Percentiles rank a stretch among this genome's conserved stretches.
These are phyloP conservation scores for Alnus rubra DNA, from an alignment of 306 rosid species.

Conservation along the genomic window DNA sequence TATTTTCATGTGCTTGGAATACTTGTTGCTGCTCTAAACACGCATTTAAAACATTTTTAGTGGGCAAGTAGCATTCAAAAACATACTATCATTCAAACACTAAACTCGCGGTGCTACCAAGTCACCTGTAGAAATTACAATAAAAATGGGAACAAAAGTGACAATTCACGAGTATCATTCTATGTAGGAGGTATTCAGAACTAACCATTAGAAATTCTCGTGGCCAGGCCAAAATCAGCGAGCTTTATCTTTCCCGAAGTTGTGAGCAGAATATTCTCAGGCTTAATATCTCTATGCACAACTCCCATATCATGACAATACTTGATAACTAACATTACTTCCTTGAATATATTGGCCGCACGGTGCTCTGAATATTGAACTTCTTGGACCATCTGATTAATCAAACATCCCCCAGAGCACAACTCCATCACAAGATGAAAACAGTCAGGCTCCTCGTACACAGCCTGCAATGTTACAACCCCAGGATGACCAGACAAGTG, in stretches of 20 bases:
- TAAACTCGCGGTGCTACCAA: background rate
- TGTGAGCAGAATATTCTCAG: constrained; percentile 92
- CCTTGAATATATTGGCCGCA: constrained; percentile 82
- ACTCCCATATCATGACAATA: constrained; percentile 99
- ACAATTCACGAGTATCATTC: background rate
- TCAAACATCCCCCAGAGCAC: constrained; percentile 89
- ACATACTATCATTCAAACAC: background rate
- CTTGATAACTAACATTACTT: constrained; percentile 91
- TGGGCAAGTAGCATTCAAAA: background rate
- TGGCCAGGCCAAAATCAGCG: constrained; percentile 97
- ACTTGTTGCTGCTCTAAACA: background rate
- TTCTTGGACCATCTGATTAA: constrained; percentile 73
- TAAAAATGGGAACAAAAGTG: background rate
- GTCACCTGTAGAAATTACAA: constrained; percentile 17
- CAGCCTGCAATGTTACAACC: constrained; percentile 91
- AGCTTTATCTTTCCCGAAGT: constrained; percentile 86
- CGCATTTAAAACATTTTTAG: background rate
- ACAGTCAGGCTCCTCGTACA: constrained; percentile 81
- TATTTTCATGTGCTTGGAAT: background rate
- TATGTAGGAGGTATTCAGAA: constrained; percentile 11
- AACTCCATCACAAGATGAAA: constrained; percentile 98
- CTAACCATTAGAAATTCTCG: constrained; percentile 85
- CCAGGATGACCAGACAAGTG: constrained; percentile 96
- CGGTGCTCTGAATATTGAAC: constrained; percentile 79
- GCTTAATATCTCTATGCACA: constrained; percentile 95